Evolutionary conservation across 2,329 filamentous ascomycete genomes (phyloP).

Genomic region (Ascochyta viciae-villosae): DNA sequence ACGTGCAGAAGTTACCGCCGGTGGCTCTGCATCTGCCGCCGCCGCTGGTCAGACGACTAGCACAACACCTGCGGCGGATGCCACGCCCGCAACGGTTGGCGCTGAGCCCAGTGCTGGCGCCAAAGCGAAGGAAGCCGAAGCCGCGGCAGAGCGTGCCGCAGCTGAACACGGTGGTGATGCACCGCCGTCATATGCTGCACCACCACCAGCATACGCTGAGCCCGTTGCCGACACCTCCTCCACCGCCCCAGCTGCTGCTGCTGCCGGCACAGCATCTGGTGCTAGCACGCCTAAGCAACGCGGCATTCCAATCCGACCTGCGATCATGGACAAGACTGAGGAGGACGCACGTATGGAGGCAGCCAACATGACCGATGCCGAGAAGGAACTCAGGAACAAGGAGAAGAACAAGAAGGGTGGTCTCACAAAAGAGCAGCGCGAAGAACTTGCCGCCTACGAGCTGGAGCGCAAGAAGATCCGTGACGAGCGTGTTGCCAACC

Average conservation of each 20-base stretch:
- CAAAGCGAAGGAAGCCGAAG: constrained; percentile 52
- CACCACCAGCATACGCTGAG: constrained; percentile 53
- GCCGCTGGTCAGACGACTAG: constrained; percentile 27
- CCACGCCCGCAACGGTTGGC: constrained; percentile 16
- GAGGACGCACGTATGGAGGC: constrained; percentile 73
- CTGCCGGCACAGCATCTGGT: constrained; percentile 45
- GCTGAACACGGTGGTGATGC: constrained; percentile 35
- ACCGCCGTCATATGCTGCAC: constrained; percentile 48
- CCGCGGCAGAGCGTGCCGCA: constrained; percentile 51
- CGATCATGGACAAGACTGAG: constrained; percentile 87
- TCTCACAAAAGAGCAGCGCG: constrained; percentile 88
- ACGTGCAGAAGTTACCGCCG: constrained; percentile 42
- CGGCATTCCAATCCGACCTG: constrained; percentile 77
- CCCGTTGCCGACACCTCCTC: constrained; percentile 46
- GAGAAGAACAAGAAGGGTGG: constrained; percentile 93
- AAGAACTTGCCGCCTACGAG: constrained; percentile 88
- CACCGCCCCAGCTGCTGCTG: constrained; percentile 30
- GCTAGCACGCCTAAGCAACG: constrained; percentile 59
- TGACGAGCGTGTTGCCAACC: constrained; percentile 85
- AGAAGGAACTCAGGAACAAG: constrained; percentile 78
- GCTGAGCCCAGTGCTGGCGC: constrained; percentile 44
- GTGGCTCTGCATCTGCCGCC: constrained; percentile 31
- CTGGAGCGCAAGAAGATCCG: constrained; percentile 82
- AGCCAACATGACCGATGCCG: constrained; percentile 71
- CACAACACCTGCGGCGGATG: constrained; percentile 13